A percentile compares a stretch with the other conserved stretches of the same genome.
These are phyloP conservation scores for Escallonia herrerae DNA, from an alignment of 129 eudicot species.

Conservation along the genomic window DNA sequence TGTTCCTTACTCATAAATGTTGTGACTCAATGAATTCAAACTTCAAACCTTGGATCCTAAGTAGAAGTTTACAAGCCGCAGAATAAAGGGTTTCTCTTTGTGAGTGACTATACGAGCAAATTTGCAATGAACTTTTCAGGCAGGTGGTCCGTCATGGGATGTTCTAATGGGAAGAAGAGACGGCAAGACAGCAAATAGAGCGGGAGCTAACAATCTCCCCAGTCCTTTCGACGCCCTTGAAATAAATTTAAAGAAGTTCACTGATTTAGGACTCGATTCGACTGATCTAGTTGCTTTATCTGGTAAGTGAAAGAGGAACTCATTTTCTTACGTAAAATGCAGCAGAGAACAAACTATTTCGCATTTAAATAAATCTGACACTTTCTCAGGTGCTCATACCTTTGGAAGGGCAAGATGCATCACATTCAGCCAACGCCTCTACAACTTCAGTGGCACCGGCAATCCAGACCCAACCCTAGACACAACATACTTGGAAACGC, in stretches of 20 bases:
- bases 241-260: conserved; percentile 25
- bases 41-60: too few species aligned
- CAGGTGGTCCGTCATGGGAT: conserved; percentile 47
- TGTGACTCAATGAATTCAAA: too few species aligned
- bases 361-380: not conserved
- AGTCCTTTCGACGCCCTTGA: conserved; percentile 26
- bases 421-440: conserved; percentile 16
- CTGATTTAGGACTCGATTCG: conserved; percentile 24
- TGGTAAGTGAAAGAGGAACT: conserved; percentile 12
- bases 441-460: conserved; percentile 31
- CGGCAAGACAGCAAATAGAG: conserved; percentile 32
- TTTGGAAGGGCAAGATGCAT: conserved; percentile 32
- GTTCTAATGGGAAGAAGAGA: conserved; percentile 50
- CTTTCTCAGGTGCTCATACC: conserved; percentile 35
- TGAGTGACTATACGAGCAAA: not conserved
- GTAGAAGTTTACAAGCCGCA: too few species aligned
- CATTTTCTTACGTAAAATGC: too few species aligned
- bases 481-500: conserved; percentile 20
- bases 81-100: too few species aligned
- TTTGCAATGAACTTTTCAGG: conserved; percentile 11
- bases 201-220: conserved; percentile 27
- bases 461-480: conserved; percentile 30
- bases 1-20: too few species aligned
- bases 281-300: conserved; percentile 44
- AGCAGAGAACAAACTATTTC: too few species aligned